Percentiles rank a stretch among this genome's conserved stretches.
These are phyloP conservation scores for Hibiscus tridactylites DNA, from an alignment of 345 rosid species.

Conservation along the genomic window DNA sequence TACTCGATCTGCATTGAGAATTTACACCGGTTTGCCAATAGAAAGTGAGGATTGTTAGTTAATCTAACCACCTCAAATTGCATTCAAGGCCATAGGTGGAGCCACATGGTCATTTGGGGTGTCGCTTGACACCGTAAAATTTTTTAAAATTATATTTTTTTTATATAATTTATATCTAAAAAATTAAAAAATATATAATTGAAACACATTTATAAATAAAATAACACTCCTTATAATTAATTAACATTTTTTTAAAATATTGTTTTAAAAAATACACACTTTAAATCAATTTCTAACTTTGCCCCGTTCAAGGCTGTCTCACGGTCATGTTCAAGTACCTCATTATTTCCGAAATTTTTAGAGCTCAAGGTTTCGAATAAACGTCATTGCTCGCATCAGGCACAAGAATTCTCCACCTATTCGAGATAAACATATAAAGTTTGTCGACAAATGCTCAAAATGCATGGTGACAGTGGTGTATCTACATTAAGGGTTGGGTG, in stretches of 20 bases:
- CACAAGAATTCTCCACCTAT: constrained; percentile 56
- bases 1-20: constrained; percentile 45
- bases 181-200: too few relatives aligned
- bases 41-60: too few relatives aligned
- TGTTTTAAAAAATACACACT: too few relatives aligned
- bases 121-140: too few relatives aligned
- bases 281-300: too few relatives aligned
- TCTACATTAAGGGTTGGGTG: too few relatives aligned
- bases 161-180: too few relatives aligned
- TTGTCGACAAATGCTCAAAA: constrained; percentile 25
- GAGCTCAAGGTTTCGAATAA: constrained; percentile 39
- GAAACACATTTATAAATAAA: too few relatives aligned
- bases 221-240: too few relatives aligned
- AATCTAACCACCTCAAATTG: constrained; percentile 57
- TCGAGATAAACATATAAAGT: constrained; percentile 34
- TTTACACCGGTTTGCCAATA: constrained; percentile 54
- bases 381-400: constrained; percentile 45
- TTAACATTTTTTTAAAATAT: too few relatives aligned
- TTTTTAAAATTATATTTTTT: too few relatives aligned
- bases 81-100: constrained; percentile 33
- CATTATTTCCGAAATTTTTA: constrained; percentile 42
- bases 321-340: constrained; percentile 45
- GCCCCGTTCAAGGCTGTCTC: constrained; percentile 35
- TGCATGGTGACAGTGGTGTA: background rate
- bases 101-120: too few relatives aligned